A percentile compares a stretch with the other conserved stretches of the same genome.
These are phyloP conservation scores for Arthrocladium fulminans DNA, from an alignment of 2,329 filamentous ascomycete genomes.

Conservation along the genomic window DNA sequence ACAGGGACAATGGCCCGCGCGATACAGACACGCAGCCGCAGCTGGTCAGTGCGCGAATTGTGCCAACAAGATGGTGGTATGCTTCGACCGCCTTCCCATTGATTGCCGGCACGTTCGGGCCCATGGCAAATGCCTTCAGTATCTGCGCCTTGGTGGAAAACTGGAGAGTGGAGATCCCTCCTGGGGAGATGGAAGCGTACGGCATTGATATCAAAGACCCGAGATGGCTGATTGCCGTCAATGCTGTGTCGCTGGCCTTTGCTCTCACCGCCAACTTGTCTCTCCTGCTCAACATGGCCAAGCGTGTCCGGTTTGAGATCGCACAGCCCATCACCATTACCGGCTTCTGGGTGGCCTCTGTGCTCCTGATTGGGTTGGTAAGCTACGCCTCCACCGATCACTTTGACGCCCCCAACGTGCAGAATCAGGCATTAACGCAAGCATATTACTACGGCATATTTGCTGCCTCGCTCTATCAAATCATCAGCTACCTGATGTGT, in stretches of 20 bases:
- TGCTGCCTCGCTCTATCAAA: slow-evolving; percentile 48
- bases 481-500: slow-evolving; percentile 47
- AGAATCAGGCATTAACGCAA: slow-evolving; percentile 43
- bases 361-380: slow-evolving; percentile 47
- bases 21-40: neutral
- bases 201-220: slow-evolving; percentile 45
- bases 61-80: slow-evolving; percentile 49
- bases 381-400: slow-evolving; percentile 33
- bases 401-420: slow-evolving; percentile 31
- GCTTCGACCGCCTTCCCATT: slow-evolving; percentile 51
- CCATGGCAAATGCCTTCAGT: slow-evolving; percentile 47
- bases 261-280: slow-evolving; percentile 48
- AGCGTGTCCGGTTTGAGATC: slow-evolving; percentile 44
- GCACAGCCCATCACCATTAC: slow-evolving; percentile 52
- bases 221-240: slow-evolving; percentile 47
- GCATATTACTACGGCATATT: slow-evolving; percentile 54
- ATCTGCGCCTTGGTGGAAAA: slow-evolving; percentile 48
- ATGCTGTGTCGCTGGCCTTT: slow-evolving; percentile 46
- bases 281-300: slow-evolving; percentile 52
- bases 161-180: slow-evolving; percentile 47
- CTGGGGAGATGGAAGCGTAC: slow-evolving; percentile 36
- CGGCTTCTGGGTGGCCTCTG: slow-evolving; percentile 49
- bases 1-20: slow-evolving; percentile 15
- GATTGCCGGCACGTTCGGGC: slow-evolving; percentile 47
- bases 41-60: slow-evolving; percentile 24